Evolutionary conservation across 805 yeast species (phyloP).

Genomic region (Phaffomyces thermotolerans): DNA sequence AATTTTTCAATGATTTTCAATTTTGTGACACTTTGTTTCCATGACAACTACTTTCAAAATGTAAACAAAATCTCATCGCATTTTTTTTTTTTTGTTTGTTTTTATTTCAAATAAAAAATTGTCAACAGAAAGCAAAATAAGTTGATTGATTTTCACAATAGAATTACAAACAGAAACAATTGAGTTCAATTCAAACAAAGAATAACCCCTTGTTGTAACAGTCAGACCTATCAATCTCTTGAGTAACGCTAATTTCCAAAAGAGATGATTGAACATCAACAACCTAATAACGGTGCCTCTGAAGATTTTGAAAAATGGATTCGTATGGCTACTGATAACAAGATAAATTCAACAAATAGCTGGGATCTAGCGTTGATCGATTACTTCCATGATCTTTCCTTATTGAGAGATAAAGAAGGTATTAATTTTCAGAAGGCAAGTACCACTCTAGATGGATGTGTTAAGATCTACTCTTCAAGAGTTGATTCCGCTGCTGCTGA

Average conservation of each 20-base stretch:
- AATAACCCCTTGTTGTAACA: too few relatives aligned
- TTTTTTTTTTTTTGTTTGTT: constrained; percentile 2
- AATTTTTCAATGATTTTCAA: neutral
- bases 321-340: constrained; percentile 74
- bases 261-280: too few relatives aligned
- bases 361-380: constrained; percentile 92
- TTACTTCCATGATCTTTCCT: constrained; percentile 77
- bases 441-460: constrained; percentile 90
- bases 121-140: neutral
- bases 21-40: neutral
- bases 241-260: too few relatives aligned
- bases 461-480: constrained; percentile 83
- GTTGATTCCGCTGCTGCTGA: constrained; percentile 90
- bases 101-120: constrained; percentile 1
- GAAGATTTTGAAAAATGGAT: constrained; percentile 66
- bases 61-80: constrained; percentile 1
- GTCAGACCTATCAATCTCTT: too few relatives aligned
- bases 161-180: neutral
- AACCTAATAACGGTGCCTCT: constrained; percentile 1
- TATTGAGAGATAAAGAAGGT: constrained; percentile 62
- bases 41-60: neutral
- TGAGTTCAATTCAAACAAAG: neutral
- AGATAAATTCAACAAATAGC: constrained; percentile 75
- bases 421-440: constrained; percentile 89
- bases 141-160: neutral